Evolutionary conservation across 2,329 filamentous ascomycete genomes (phyloP).

Genomic region (Calonectria naviculata): DNA sequence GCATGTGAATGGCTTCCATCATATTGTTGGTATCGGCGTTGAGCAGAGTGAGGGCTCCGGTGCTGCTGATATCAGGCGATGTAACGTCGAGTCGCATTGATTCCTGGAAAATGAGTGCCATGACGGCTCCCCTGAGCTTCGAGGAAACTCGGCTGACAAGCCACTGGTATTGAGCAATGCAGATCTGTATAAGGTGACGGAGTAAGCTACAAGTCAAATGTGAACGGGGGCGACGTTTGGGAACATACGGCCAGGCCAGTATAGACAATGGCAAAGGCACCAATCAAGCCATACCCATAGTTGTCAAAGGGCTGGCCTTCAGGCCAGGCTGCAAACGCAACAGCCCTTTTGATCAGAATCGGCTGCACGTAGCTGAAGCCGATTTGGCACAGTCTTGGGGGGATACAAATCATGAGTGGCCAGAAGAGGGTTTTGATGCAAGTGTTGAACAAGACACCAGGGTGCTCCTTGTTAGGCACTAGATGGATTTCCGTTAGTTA

Average conservation of each 20-base stretch:
- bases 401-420: slow-evolving; percentile 22
- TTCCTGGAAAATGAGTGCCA: slow-evolving; percentile 41
- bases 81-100: slow-evolving; percentile 29
- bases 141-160: slow-evolving; percentile 36
- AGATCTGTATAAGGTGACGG: slow-evolving; percentile 22
- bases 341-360: slow-evolving; percentile 37
- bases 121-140: slow-evolving; percentile 41
- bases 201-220: neutral
- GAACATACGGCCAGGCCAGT: slow-evolving; percentile 36
- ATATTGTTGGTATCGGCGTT: slow-evolving; percentile 43
- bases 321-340: slow-evolving; percentile 29
- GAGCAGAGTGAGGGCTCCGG: slow-evolving; percentile 40
- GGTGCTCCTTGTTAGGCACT: slow-evolving; percentile 31
- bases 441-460: slow-evolving; percentile 19
- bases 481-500: neutral
- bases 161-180: slow-evolving; percentile 36
- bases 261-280: slow-evolving; percentile 41
- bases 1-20: slow-evolving; percentile 27
- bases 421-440: slow-evolving; percentile 23
- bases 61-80: slow-evolving; percentile 30
- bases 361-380: slow-evolving; percentile 42
- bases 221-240: neutral
- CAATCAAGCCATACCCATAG: slow-evolving; percentile 41
- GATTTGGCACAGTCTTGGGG: slow-evolving; percentile 34
- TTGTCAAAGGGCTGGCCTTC: slow-evolving; percentile 32